Conservation (phyloP, 768 basidiomycete species). For the Boletus rubroflammeus region DNA sequence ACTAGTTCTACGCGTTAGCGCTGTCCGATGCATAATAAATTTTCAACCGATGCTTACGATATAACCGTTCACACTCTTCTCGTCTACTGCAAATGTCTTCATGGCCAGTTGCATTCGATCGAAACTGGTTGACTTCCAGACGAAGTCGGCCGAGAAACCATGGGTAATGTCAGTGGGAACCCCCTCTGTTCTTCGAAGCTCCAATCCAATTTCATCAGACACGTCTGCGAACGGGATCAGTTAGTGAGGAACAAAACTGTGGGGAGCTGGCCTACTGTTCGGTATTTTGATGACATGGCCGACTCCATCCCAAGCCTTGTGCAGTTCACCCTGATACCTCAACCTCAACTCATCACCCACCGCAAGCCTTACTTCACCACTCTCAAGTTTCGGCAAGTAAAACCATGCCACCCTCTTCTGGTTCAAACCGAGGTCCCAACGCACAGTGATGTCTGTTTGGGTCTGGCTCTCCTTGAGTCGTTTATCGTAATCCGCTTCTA, state of each 20-base stretch:
- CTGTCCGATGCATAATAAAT: neutral
- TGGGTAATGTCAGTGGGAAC: conserved; percentile 93
- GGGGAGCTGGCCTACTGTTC: conserved; percentile 66
- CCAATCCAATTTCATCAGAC: conserved; percentile 95
- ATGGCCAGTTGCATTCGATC: conserved; percentile 99
- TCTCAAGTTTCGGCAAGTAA: conserved; percentile 91
- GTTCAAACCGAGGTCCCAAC: conserved; percentile 98
- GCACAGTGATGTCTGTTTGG: conserved; percentile 91
- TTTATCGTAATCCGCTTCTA: conserved; percentile 99
- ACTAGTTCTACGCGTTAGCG: conserved; percentile 45
- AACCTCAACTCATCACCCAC: conserved; percentile 94
- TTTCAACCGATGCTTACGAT: conserved; percentile 59
- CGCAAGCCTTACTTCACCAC: conserved; percentile 93
- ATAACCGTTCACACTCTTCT: conserved; percentile 98
- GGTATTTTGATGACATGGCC: conserved; percentile 99
- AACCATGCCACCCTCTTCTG: conserved; percentile 99
- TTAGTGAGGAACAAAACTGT: neutral
- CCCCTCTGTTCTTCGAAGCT: conserved; percentile 85
- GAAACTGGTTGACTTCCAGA: conserved; percentile 99
- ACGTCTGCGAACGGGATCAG: conserved; percentile 59
- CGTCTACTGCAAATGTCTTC: conserved; percentile 99
- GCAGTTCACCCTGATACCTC: conserved; percentile 83
- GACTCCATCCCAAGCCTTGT: conserved; percentile 95
- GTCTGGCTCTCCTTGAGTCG: conserved; percentile 97
- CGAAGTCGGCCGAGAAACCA: conserved; percentile 96